phyloP scores from a whole-genome alignment of 768 basidiomycete species.

The Peribolospora kevripleyi region DNA sequence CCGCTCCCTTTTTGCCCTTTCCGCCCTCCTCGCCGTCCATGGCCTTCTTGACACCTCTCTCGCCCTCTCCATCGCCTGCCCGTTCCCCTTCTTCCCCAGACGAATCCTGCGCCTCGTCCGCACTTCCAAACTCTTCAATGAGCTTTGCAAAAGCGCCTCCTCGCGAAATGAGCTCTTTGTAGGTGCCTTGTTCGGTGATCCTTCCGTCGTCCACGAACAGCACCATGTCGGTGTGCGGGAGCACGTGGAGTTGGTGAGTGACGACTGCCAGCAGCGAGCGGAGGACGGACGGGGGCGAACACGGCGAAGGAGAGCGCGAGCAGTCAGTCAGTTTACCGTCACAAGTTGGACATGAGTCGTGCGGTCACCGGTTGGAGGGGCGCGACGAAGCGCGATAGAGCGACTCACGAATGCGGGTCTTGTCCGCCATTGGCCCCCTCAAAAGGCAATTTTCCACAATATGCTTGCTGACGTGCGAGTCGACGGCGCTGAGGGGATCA shows the following conservation, averaged over 20 bases:
- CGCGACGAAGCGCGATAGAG: too few relatives aligned
- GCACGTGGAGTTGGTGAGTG: constrained; percentile 72
- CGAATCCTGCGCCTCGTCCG: constrained; percentile 28
- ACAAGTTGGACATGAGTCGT: too few relatives aligned
- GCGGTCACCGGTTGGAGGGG: too few relatives aligned
- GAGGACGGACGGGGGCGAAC: too few relatives aligned
- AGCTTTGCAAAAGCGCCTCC: constrained; percentile 31
- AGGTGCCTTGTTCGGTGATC: constrained; percentile 41
- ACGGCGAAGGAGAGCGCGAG: too few relatives aligned
- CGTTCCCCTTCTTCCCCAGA: constrained; percentile 24
- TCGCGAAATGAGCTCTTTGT: constrained; percentile 20
- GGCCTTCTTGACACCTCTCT: too few relatives aligned
- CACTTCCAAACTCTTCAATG: constrained; percentile 35
- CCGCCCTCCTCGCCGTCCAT: constrained; percentile 13
- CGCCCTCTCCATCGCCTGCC: too few relatives aligned
- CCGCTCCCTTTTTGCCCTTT: constrained; percentile 21
- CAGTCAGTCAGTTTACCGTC: too few relatives aligned
- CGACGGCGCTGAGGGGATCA: constrained; percentile 45
- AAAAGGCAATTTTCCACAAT: constrained; percentile 40
- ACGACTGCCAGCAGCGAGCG: constrained; percentile 25
- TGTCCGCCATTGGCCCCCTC: constrained; percentile 28
- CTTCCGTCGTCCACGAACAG: constrained; percentile 27
- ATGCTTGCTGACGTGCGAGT: constrained; percentile 44
- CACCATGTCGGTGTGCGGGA: constrained; percentile 62
- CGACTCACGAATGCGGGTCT: constrained; percentile 30